phyloP scores from a whole-genome alignment of 768 basidiomycete genomes.

The Peribolospora kevripleyi region DNA sequence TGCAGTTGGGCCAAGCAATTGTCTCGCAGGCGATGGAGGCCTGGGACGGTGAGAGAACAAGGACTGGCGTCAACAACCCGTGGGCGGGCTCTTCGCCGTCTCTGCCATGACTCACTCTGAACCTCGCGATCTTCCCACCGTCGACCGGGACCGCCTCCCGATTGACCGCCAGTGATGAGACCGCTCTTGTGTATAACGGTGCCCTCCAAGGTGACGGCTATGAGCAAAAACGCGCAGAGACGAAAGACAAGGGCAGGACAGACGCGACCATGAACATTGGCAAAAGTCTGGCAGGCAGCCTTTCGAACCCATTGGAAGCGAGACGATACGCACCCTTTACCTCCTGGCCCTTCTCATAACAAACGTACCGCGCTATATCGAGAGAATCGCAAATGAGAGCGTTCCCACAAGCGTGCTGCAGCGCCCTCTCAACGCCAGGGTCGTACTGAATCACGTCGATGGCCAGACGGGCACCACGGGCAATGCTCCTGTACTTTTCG shows the following conservation, averaged over 20 bases:
- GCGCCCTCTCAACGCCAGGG: conserved; percentile 66
- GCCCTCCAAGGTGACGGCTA: conserved; percentile 88
- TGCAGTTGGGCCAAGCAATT: conserved; percentile 45
- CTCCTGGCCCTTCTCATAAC: conserved; percentile 84
- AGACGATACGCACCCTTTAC: conserved; percentile 50
- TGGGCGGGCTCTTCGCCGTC: too few relatives aligned
- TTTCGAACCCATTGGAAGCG: neutral
- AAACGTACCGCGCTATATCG: conserved; percentile 71
- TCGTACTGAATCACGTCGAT: conserved; percentile 68
- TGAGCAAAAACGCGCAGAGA: neutral
- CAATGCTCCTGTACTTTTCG: conserved; percentile 80
- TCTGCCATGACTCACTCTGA: conserved; percentile 32
- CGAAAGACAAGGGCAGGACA: neutral
- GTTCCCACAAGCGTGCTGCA: conserved; percentile 90
- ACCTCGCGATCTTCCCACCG: conserved; percentile 87
- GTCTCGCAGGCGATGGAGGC: conserved; percentile 40
- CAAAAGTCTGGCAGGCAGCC: neutral
- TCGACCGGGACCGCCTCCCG: conserved; percentile 1
- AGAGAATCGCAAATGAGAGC: conserved; percentile 85
- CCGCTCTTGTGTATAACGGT: conserved; percentile 95
- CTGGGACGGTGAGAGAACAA: conserved; percentile 13
- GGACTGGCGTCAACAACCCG: neutral
- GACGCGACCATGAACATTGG: neutral
- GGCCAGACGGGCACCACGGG: conserved; percentile 60
- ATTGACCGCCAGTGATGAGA: conserved; percentile 80